phyloP scores from a whole-genome alignment of 148 eudicot species.

The Fagopyrum tataricum region DNA sequence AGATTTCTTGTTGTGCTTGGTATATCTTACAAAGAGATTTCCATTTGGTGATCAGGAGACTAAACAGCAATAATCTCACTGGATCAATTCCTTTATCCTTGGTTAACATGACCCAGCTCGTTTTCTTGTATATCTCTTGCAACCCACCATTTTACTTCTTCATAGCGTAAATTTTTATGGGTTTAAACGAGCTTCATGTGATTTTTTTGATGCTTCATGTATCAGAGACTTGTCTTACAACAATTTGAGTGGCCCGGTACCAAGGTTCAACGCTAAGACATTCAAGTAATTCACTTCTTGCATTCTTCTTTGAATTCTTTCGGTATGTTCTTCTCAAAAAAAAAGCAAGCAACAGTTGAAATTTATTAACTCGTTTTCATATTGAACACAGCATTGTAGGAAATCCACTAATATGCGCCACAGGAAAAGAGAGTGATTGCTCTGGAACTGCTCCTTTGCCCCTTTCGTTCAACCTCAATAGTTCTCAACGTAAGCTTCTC shows the following conservation, averaged over 20 bases:
- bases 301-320: not conserved
- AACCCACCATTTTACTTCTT: not conserved
- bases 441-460: conserved; percentile 48
- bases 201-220: conserved; percentile 9
- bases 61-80: conserved; percentile 58
- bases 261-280: conserved; percentile 46
- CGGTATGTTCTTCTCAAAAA: not conserved
- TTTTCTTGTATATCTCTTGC: conserved; percentile 36
- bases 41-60: conserved; percentile 35
- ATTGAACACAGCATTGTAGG: conserved; percentile 41
- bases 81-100: conserved; percentile 49
- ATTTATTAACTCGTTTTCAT: conserved; percentile 10
- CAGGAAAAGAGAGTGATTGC: conserved; percentile 43
- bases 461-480: conserved; percentile 48
- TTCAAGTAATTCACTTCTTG: conserved; percentile 36
- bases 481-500: conserved; percentile 31
- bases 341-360: not conserved
- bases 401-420: conserved; percentile 49
- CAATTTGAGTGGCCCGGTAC: conserved; percentile 62
- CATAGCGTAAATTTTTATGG: not conserved
- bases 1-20: not conserved
- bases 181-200: not conserved
- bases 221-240: conserved; percentile 69
- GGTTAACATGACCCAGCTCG: conserved; percentile 50
- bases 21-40: conserved; percentile 8